Conservation (phyloP, 257 asterid species). For the Solanum tarapatanum region DNA sequence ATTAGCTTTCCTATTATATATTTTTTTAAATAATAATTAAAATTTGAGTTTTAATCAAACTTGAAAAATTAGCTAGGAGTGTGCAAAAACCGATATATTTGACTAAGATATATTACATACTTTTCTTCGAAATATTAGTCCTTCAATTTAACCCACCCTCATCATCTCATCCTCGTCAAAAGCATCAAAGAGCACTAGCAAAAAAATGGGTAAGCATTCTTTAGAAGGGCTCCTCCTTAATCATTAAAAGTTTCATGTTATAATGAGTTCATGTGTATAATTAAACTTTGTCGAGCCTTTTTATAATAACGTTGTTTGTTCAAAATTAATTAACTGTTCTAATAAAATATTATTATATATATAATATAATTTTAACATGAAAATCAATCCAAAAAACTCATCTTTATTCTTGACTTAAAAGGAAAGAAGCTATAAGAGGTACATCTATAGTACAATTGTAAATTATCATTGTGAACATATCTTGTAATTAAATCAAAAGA, state of each 20-base stretch:
- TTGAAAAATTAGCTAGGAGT: not conserved
- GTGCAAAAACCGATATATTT: not conserved
- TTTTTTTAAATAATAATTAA: not conserved
- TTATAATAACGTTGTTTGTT: not conserved
- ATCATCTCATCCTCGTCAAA: not conserved
- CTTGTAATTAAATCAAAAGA: not conserved
- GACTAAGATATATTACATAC: no score
- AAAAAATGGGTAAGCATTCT: not conserved
- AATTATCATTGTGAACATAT: not conserved
- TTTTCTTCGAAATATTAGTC: no score
- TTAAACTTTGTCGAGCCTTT: not conserved
- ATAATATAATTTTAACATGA: not conserved
- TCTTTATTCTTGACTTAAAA: not conserved
- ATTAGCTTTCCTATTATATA: not conserved
- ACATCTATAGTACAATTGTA: not conserved
- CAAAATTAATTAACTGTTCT: no score
- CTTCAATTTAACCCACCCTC: no score
- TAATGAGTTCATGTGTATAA: not conserved
- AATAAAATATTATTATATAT: no score
- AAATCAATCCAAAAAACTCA: not conserved
- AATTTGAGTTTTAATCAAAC: not conserved
- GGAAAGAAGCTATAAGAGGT: not conserved
- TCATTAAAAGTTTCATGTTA: not conserved
- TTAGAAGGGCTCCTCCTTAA: not conserved
- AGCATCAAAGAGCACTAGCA: not conserved